Conservation (phyloP, 2,329 filamentous ascomycete genomes). For the Paramyrothecium roridum region DNA sequence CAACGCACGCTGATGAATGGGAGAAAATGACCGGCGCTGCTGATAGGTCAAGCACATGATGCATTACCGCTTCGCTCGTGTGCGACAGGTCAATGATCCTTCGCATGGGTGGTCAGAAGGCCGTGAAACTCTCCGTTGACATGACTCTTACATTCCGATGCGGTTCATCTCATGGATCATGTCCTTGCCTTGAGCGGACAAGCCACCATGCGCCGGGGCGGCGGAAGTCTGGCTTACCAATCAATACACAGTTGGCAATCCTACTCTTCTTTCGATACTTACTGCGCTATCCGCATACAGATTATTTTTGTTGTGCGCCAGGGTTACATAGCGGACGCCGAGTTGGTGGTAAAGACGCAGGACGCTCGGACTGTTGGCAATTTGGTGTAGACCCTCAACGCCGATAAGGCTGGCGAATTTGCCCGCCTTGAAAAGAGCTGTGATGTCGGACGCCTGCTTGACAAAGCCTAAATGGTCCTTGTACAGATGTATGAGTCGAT, state of each 20-base stretch:
- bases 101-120: no score
- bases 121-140: background rate
- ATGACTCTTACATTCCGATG: constrained; percentile 7
- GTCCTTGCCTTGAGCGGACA: constrained; percentile 6
- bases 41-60: constrained; percentile 8
- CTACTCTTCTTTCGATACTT: background rate
- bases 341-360: constrained; percentile 69
- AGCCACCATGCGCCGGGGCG: background rate
- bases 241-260: no score
- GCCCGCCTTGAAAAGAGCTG: constrained; percentile 51
- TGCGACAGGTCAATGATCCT: constrained; percentile 76
- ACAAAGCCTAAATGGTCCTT: constrained; percentile 64
- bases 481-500: constrained; percentile 56
- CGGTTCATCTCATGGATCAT: constrained; percentile 11
- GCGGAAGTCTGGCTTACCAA: background rate
- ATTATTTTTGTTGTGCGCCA: constrained; percentile 65
- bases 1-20: constrained; percentile 39
- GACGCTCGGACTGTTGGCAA: constrained; percentile 73
- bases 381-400: constrained; percentile 82
- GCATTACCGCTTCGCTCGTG: constrained; percentile 17
- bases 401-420: constrained; percentile 70
- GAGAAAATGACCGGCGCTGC: constrained; percentile 78
- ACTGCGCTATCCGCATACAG: constrained; percentile 7
- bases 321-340: constrained; percentile 77
- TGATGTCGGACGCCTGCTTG: constrained; percentile 53